These are phyloP conservation scores for Macrolepiota albuminosa DNA, from an alignment of 768 basidiomycete genomes.

Conservation along the genomic window DNA sequence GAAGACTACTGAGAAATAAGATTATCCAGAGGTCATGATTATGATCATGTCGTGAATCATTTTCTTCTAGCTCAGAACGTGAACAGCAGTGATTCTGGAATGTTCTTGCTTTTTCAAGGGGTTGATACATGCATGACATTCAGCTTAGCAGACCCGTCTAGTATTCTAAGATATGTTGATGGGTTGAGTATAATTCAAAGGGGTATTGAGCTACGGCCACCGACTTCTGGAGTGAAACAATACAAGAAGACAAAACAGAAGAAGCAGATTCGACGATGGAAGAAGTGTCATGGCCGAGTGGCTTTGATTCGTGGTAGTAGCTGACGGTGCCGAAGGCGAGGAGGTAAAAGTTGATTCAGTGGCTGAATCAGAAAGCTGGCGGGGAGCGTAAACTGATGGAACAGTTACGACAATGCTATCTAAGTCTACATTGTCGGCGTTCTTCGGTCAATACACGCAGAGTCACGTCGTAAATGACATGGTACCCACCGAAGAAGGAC, in stretches of 20 bases:
- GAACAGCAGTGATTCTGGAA: neutral
- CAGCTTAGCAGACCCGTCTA: neutral
- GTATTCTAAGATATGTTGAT: neutral
- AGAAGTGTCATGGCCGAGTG: slow-evolving; percentile 1
- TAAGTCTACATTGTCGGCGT: slow-evolving; percentile 25
- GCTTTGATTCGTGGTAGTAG: neutral
- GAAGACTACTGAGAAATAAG: neutral
- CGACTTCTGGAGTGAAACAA: neutral
- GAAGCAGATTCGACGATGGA: slow-evolving; percentile 1
- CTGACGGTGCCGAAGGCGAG: neutral
- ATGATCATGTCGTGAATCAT: neutral
- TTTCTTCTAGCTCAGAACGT: neutral
- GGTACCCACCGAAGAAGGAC: slow-evolving; percentile 37
- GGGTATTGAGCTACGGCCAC: neutral
- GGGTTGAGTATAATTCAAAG: neutral
- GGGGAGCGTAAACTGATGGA: slow-evolving; percentile 36
- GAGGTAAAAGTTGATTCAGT: slow-evolving; percentile 1
- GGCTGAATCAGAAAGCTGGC: slow-evolving; percentile 18
- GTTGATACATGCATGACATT: neutral
- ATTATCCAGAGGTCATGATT: neutral
- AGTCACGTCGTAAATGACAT: neutral
- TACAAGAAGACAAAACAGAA: slow-evolving; percentile 1
- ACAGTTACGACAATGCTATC: slow-evolving; percentile 40
- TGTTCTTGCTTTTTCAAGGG: neutral
- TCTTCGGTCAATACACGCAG: neutral